Evolutionary conservation across 306 rosid species (phyloP), one percentile per base, ranked within the genome.

Genomic region (Amphicarpaea edgeworthii): DNA sequence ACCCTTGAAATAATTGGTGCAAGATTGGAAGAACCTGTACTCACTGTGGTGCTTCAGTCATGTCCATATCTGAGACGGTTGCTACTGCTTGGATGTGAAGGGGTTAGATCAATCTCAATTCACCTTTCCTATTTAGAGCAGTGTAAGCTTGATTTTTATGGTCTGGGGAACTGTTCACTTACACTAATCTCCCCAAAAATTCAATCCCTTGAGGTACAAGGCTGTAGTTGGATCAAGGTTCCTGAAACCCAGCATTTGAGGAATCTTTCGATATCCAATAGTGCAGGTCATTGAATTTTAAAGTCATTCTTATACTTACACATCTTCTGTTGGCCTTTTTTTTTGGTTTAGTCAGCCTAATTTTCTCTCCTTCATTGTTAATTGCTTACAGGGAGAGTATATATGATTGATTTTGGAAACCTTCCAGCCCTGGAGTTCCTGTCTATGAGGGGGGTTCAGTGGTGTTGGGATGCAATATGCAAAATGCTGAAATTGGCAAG

Each of bases 401-500:
- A 90, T 91, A 87, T 83, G 93, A 86, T 96, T 82, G 98, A 92
- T 79, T 92, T 92, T 8, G 98, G 90, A 42, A 86, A 87, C 47
- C 97, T 90, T 49, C 43, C 81, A 55, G 90, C 91, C 32, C 86
- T 96, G 23, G 99, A 92, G 85, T 82, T 83, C 78, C 81, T 96
- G 47, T 84, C 96, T 45, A 88, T 96, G 75, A 87, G 97, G 76
- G 99, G 97, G 21, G 73, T 96, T 23, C 98, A 92, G 24, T 96
- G 99, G 99, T 84, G 93, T 65, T 92, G 99, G 99, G 86, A 83
- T 68, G 99, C 99, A 47, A 82, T 96, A 72, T 83, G 93, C 83
- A 90, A 87, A 70, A 89, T 92, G 90, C 92, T 96, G 67, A 87
- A 85, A 72, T 79, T 86, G 83, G 93, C 97, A 34, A 89, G 89